Percentiles rank a stretch among this genome's conserved stretches.
These are phyloP conservation scores for Eucalyptus caleyi DNA, from an alignment of 345 rosid genomes.

Conservation along the genomic window DNA sequence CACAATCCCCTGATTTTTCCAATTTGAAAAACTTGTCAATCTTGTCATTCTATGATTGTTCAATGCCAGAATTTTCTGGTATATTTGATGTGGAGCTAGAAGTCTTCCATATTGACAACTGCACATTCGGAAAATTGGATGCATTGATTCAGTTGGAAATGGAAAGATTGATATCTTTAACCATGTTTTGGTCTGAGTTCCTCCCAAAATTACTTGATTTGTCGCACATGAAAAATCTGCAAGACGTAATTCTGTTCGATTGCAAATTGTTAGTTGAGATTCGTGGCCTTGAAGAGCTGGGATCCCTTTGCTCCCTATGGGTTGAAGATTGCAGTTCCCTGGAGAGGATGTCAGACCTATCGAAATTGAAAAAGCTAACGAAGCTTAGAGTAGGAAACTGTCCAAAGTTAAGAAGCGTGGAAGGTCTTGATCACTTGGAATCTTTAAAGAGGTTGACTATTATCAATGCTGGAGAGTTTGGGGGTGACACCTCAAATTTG, in stretches of 20 bases:
- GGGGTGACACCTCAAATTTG: neutral
- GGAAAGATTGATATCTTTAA: neutral
- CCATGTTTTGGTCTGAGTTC: fast-evolving
- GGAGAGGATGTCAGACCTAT: neutral
- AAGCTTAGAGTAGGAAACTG: fast-evolving
- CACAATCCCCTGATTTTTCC: neutral
- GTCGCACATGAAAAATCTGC: neutral
- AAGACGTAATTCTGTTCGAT: fast-evolving
- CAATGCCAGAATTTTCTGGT: neutral
- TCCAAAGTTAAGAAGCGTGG: neutral
- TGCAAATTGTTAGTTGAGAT: neutral
- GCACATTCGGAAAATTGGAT: neutral
- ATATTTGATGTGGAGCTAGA: neutral
- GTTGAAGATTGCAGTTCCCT: neutral
- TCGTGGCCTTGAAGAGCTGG: neutral
- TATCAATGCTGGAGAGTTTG: neutral
- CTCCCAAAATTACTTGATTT: neutral
- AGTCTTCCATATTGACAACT: fast-evolving
- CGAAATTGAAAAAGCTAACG: neutral
- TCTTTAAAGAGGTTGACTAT: neutral
- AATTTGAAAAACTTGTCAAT: neutral
- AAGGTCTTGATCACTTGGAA: neutral
- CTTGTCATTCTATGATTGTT: neutral
- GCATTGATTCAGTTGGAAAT: neutral
- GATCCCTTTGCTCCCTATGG: neutral